These are phyloP conservation scores for Arthrobotrys sphaeroides DNA, from an alignment of 2,329 filamentous ascomycete species.

Conservation along the genomic window DNA sequence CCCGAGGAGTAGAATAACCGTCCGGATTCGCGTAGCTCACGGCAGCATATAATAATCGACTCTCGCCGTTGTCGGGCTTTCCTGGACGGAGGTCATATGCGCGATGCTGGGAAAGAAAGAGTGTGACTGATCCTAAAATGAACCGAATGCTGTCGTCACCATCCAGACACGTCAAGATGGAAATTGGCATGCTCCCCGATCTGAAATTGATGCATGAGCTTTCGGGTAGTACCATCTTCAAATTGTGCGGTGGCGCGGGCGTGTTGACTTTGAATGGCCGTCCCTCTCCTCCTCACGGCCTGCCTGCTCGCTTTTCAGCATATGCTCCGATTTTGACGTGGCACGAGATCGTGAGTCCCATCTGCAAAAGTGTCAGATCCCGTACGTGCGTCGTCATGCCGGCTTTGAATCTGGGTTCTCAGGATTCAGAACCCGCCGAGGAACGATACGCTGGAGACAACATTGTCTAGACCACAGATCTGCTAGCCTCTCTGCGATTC, in stretches of 20 bases:
- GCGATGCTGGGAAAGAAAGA: neutral
- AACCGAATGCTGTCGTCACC: neutral
- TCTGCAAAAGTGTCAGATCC: conserved; percentile 34
- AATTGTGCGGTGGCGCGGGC: conserved; percentile 22
- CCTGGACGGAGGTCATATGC: neutral
- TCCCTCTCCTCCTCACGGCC: conserved; percentile 4
- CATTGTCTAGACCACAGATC: neutral
- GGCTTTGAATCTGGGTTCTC: conserved; percentile 5
- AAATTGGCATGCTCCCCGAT: conserved; percentile 2
- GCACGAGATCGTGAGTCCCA: conserved; percentile 49
- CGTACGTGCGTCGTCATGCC: conserved; percentile 13
- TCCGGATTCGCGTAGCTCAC: conserved; percentile 3
- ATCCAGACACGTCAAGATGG: neutral
- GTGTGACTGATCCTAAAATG: neutral
- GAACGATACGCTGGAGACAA: neutral
- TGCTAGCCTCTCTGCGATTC: neutral
- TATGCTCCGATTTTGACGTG: conserved; percentile 52
- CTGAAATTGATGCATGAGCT: conserved; percentile 11
- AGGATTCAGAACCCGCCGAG: neutral
- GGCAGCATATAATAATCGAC: neutral
- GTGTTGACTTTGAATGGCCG: conserved; percentile 25
- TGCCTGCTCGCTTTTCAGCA: conserved; percentile 45
- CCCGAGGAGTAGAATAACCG: neutral
- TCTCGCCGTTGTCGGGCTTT: neutral
- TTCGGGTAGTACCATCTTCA: conserved; percentile 46